Percentiles rank a stretch among this genome's conserved stretches.
Evolutionary conservation across 345 rosid species (phyloP).

Genomic region (Ricinus communis): DNA sequence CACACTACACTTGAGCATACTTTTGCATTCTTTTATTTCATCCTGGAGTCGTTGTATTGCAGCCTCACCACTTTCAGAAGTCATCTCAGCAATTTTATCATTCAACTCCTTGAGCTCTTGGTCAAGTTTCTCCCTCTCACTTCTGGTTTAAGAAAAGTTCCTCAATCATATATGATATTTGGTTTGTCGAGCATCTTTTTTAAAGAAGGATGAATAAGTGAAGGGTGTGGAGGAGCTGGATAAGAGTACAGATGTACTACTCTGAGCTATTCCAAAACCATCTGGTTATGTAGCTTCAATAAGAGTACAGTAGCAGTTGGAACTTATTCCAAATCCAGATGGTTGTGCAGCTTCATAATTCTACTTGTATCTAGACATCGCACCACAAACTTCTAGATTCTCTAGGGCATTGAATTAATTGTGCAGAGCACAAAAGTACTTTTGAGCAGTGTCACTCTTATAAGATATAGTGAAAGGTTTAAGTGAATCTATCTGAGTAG

Average conservation of each 20-base stretch:
- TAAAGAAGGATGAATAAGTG: not conserved
- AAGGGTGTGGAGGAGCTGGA: not conserved
- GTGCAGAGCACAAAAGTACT: not conserved
- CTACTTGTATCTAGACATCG: too few species aligned
- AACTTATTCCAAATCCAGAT: too few species aligned
- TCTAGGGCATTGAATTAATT: not conserved
- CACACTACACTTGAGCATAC: conserved; percentile 89
- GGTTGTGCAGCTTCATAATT: not conserved
- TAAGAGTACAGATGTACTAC: not conserved
- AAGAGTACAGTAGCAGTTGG: too few species aligned
- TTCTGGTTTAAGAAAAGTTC: conserved; percentile 35
- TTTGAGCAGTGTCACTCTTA: not conserved
- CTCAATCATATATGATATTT: not conserved
- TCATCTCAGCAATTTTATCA: conserved; percentile 57
- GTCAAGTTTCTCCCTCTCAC: conserved; percentile 65
- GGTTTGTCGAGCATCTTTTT: not conserved
- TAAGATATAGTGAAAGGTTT: not conserved
- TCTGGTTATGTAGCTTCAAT: too few species aligned
- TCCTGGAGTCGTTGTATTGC: conserved; percentile 89
- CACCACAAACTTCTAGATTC: not conserved
- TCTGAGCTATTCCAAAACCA: not conserved
- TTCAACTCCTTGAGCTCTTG: conserved; percentile 74
- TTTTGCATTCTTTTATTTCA: conserved; percentile 76
- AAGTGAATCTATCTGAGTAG: too few species aligned
- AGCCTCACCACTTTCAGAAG: conserved; percentile 76